Evolutionary conservation across 164 flowering plant genomes (phyloP), one percentile per base, ranked within the genome.

Genomic region (Sedum album): DNA sequence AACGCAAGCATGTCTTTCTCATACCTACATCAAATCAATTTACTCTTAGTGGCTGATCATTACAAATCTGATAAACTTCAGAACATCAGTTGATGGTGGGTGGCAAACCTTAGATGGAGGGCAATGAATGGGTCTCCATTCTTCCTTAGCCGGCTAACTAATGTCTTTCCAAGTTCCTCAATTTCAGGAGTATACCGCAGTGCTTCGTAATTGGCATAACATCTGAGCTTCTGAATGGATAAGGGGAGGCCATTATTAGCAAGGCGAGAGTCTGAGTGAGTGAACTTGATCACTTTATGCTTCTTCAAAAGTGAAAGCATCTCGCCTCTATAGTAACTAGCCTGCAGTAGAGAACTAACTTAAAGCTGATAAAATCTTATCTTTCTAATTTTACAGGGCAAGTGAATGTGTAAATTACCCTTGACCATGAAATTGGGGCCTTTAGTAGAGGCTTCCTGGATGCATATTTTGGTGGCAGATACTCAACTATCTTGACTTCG

Each of bases 1-100:
- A 83, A 85, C 7, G 89, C 80, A 46, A 85, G 84, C 81, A 85
- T 85, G 71, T 85, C 89, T 67, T 83, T 82, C 60, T 85, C 89
- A 55, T 81, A 84, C 69, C 85, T 84, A 76, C 76, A 71, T 18
- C 26, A 36, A 30, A 21, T 25, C 11, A 53, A 69, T 26, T 26
- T 13, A 14, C 35, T 57, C 15, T 57, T 4, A 57, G 20, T 11
- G 62, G 7, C 13, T 57, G 62, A 30, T 57, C 7, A 23, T 33
- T 28, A 2, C 5, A 26, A 38, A 13, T 28, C 15, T 39, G 11
- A n/a, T 39, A n/a, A 10, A 55, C 0, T 53, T 55, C 13, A 35
- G 5, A 55, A 39, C 42, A 31, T 49, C 11, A 31, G 15, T 10
- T 21, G 2, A 2, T 25, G n/a, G 23, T 35, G 41, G 62, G 7